Conservation (phyloP, 2,329 filamentous ascomycete genomes). For the Nothophoma quercina region DNA sequence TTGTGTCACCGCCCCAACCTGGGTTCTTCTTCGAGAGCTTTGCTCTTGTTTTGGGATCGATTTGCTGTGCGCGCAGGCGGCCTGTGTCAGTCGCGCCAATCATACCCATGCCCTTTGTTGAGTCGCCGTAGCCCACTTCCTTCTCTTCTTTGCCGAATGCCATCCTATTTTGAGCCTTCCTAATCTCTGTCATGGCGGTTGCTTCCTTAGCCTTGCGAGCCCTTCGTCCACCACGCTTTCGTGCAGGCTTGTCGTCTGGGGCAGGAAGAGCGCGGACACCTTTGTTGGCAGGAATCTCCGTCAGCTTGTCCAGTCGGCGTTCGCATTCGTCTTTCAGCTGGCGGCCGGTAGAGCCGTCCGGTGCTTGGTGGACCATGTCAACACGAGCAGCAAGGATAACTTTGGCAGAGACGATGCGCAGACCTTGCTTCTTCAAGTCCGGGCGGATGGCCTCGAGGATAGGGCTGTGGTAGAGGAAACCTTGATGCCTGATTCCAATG, state of each 20-base stretch:
- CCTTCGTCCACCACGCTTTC: conserved; percentile 89
- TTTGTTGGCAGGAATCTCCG: conserved; percentile 89
- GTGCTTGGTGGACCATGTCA: conserved; percentile 81
- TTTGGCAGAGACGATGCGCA: conserved; percentile 94
- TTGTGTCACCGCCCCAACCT: conserved; percentile 84
- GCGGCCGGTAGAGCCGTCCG: conserved; percentile 83
- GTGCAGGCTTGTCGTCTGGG: conserved; percentile 91
- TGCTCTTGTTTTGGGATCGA: conserved; percentile 91
- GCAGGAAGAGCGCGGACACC: conserved; percentile 85
- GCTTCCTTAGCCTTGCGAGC: conserved; percentile 96
- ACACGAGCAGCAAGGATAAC: conserved; percentile 91
- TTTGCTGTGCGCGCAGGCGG: conserved; percentile 84
- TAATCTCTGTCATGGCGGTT: conserved; percentile 93
- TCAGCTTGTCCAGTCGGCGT: conserved; percentile 88
- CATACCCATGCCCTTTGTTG: conserved; percentile 91
- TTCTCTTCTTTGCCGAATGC: conserved; percentile 95
- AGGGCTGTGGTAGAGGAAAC: conserved; percentile 90
- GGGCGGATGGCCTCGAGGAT: conserved; percentile 85
- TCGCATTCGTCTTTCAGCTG: conserved; percentile 83
- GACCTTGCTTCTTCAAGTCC: conserved; percentile 89
- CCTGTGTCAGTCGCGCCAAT: conserved; percentile 88
- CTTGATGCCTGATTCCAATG: conserved; percentile 87
- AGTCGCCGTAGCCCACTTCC: conserved; percentile 91
- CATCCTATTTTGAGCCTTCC: conserved; percentile 95
- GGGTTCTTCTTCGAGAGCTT: conserved; percentile 95